phyloP scores from a whole-genome alignment of 225 moss, liverwort and hornwort species.

The Polytrichum commune region DNA sequence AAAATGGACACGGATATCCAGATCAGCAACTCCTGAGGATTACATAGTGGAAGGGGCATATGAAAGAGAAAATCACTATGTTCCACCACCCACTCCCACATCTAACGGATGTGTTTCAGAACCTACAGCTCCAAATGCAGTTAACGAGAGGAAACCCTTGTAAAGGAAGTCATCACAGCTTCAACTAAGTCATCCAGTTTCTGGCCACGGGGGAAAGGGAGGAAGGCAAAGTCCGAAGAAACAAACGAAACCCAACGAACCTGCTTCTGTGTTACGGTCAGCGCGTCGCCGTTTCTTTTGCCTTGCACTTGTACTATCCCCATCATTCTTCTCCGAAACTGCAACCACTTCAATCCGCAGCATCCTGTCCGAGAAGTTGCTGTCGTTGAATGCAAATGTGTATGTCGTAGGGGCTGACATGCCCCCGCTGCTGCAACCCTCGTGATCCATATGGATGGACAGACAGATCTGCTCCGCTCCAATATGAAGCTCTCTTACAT shows the following conservation, averaged over 20 bases:
- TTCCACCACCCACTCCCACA: too few relatives aligned
- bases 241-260: conserved; percentile 18
- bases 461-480: background rate
- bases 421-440: conserved; percentile 74
- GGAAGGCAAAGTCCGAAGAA: background rate
- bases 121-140: too few relatives aligned
- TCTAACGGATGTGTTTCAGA: too few relatives aligned
- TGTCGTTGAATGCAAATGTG: conserved; percentile 95
- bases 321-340: conserved; percentile 66
- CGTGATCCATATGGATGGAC: conserved; percentile 68
- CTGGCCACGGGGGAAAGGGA: too few relatives aligned
- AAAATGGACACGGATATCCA: too few relatives aligned
- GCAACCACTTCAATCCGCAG: conserved; percentile 89
- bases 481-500: conserved; percentile 6
- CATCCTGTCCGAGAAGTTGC: conserved; percentile 91
- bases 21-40: too few relatives aligned
- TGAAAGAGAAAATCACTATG: too few relatives aligned
- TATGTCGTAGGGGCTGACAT: conserved; percentile 76
- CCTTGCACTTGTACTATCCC: conserved; percentile 57
- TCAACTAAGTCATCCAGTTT: too few relatives aligned
- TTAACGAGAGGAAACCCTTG: too few relatives aligned
- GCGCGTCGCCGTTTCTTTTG: conserved; percentile 93
- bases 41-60: too few relatives aligned
- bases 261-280: conserved; percentile 65
- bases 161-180: too few relatives aligned